Evolutionary conservation across 257 asterid genomes (phyloP), one percentile per base, ranked within the genome.

Genomic region (Solanum habrochaites): DNA sequence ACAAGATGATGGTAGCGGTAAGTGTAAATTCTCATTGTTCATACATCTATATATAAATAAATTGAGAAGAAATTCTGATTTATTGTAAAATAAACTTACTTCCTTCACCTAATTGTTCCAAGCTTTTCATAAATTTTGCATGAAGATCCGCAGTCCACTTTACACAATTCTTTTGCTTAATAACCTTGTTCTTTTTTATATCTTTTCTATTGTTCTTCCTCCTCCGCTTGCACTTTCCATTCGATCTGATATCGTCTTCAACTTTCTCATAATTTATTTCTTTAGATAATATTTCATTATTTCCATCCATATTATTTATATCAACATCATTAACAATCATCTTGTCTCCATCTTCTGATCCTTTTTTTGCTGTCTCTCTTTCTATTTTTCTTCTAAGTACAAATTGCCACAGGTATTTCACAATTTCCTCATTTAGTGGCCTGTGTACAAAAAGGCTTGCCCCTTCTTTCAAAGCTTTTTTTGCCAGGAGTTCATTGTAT

Each of bases 61-160:
- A 69, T 69, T 11, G 78, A 32, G 9, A 70, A 32, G 25, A 56
- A 56, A 56, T 56, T 56, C 7, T 56, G 3, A 18, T 56, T 56
- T 6, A 2, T 6, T 56, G 64, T 18, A 18, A 56, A 18, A 45
- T 70, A 70, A 31, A 37, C 90, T 11, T 90, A 86, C 92, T 86
- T 84, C 92, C 92, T 52, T 90, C 92, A 67, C 92, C 92, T 43
- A 90, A 90, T 47, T 88, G 49, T 14, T 23, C 7, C 5, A 86
- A 86, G 35, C 86, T 90, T 11, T 77, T 67, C 69, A 80, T 77
- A 71, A 90, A 90, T 60, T 78, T 90, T 0, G 31, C 43, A 62
- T 90, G 92, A 25, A 88, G 89, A 25, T 86, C 90, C 7, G 3
- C 16, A 13, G 89, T 86, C 92, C 90, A 88, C 45, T 90, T 85